These are phyloP conservation scores for Fusarium virguliforme DNA, from an alignment of 2,329 filamentous ascomycete genomes.

Conservation along the genomic window DNA sequence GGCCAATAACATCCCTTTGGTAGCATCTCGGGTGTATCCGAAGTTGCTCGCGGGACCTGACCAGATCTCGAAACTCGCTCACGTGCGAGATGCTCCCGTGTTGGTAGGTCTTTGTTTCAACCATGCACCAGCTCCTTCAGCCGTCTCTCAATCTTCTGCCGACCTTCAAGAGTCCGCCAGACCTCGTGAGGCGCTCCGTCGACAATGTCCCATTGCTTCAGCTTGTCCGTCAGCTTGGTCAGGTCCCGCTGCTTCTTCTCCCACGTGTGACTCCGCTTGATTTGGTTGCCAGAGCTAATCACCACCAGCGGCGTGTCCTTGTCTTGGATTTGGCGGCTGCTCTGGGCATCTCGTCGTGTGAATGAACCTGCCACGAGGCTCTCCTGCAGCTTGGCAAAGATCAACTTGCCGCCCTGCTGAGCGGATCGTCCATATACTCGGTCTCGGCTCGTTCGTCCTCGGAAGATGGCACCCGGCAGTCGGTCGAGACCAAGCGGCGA, in stretches of 20 bases:
- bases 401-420: slow-evolving; percentile 84
- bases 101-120: slow-evolving; percentile 21
- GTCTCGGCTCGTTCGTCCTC: slow-evolving; percentile 84
- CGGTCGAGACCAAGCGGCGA: slow-evolving; percentile 90
- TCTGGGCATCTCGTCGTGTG: slow-evolving; percentile 85
- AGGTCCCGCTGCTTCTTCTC: slow-evolving; percentile 88
- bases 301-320: slow-evolving; percentile 83
- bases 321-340: slow-evolving; percentile 84
- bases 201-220: slow-evolving; percentile 89
- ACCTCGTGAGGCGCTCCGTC: slow-evolving; percentile 88
- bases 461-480: slow-evolving; percentile 84
- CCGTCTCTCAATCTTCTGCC: slow-evolving; percentile 83
- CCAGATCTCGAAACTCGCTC: slow-evolving; percentile 15
- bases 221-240: slow-evolving; percentile 82
- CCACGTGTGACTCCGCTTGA: slow-evolving; percentile 80
- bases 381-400: slow-evolving; percentile 95
- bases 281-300: slow-evolving; percentile 84
- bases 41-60: neutral
- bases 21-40: slow-evolving; percentile 20
- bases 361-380: slow-evolving; percentile 89
- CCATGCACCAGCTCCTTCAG: slow-evolving; percentile 76
- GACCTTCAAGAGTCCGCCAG: slow-evolving; percentile 83
- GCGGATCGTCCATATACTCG: slow-evolving; percentile 86
- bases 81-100: slow-evolving; percentile 24
- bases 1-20: slow-evolving; percentile 9